These are phyloP conservation scores for Cladophialophora yegresii DNA, from an alignment of 2,329 filamentous ascomycete species.

Conservation along the genomic window DNA sequence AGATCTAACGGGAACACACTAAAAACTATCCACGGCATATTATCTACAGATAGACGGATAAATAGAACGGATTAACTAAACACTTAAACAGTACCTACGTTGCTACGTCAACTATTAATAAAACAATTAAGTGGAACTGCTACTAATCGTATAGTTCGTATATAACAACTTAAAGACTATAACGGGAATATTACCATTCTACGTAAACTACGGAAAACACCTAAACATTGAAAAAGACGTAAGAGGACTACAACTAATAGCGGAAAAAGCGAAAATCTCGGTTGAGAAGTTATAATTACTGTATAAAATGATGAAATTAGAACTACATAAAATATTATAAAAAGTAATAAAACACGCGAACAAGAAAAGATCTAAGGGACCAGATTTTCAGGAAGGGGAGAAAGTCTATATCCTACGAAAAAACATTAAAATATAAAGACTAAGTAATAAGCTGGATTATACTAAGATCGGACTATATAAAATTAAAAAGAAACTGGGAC, in stretches of 20 bases:
- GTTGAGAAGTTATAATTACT: neutral
- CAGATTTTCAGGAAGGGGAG: neutral
- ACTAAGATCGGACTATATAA: neutral
- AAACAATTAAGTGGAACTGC: neutral
- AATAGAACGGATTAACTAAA: neutral
- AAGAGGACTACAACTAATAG: neutral
- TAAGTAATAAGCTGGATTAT: neutral
- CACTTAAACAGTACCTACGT: neutral
- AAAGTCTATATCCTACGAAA: neutral
- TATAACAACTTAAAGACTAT: neutral
- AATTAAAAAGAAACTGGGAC: neutral
- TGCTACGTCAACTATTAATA: neutral
- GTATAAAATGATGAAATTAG: neutral
- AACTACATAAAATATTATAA: neutral
- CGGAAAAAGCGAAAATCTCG: neutral
- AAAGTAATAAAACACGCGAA: neutral
- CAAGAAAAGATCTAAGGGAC: constrained; percentile 3
- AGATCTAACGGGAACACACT: neutral
- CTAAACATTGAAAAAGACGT: neutral
- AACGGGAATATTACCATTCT: constrained; percentile 15
- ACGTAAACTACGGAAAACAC: constrained; percentile 15
- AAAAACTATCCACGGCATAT: constrained; percentile 21
- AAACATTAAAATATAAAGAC: neutral
- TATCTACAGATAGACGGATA: constrained; percentile 15
- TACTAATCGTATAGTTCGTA: neutral